phyloP scores from a whole-genome alignment of 352 stramenopile genomes.

The Saprolegnia parasitica region DNA sequence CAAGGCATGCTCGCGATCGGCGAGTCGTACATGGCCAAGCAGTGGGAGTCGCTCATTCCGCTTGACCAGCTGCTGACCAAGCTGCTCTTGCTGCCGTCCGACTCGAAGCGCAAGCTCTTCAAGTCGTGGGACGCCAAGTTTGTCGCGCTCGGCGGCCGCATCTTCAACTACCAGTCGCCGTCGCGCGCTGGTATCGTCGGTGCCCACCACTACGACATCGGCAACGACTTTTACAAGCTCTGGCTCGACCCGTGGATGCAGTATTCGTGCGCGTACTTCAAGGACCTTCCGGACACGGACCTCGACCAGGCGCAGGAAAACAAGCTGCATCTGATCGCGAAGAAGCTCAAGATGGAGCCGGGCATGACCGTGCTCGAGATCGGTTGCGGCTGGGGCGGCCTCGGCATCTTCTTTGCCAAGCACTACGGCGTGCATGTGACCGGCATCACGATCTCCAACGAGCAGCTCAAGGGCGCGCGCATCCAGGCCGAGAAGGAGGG shows the following conservation, averaged over 20 bases:
- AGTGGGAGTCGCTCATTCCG: constrained; percentile 79
- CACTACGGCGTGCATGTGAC: constrained; percentile 83
- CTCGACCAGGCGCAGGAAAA: constrained; percentile 79
- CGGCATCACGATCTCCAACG: constrained; percentile 87
- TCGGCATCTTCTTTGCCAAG: constrained; percentile 84
- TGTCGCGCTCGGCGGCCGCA: constrained; percentile 58
- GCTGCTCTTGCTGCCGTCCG: constrained; percentile 57
- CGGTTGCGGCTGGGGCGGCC: constrained; percentile 84
- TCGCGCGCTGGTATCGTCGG: constrained; percentile 77
- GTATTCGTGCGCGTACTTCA: constrained; percentile 85
- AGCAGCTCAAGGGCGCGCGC: constrained; percentile 83
- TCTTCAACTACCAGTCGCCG: constrained; percentile 86
- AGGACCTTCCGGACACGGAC: constrained; percentile 65
- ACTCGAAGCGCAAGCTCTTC: constrained; percentile 79
- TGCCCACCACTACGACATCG: constrained; percentile 82
- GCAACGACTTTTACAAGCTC: constrained; percentile 87
- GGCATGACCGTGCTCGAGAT: constrained; percentile 86
- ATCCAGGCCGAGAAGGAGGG: constrained; percentile 72
- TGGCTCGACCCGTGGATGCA: constrained; percentile 85
- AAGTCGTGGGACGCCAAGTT: constrained; percentile 85
- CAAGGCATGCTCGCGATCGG: constrained; percentile 80
- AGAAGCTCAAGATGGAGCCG: constrained; percentile 80
- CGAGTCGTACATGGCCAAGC: constrained; percentile 86
- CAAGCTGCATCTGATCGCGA: constrained; percentile 84
- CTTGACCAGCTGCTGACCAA: constrained; percentile 73